Percentiles rank a stretch among this genome's conserved stretches.
phyloP scores from a whole-genome alignment of 768 basidiomycete genomes.

The Daedaleopsis nitida region DNA sequence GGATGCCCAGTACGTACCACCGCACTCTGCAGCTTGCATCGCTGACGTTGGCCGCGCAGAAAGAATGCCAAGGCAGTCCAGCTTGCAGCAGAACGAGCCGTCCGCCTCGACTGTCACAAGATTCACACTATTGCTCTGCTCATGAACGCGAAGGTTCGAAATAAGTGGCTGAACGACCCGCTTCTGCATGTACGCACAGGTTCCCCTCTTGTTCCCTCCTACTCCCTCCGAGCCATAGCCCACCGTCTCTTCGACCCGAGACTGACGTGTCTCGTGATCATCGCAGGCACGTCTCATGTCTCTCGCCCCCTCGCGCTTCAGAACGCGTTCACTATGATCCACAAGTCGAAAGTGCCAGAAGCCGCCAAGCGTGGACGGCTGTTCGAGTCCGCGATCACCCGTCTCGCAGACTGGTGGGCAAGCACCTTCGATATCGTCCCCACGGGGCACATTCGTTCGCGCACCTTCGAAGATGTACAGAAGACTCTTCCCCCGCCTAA shows the following conservation, averaged over 20 bases:
- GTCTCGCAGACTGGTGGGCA: constrained; percentile 86
- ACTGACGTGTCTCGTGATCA: too few species aligned
- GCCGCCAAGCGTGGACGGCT: constrained; percentile 78
- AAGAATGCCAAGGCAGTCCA: constrained; percentile 41
- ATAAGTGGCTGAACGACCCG: constrained; percentile 81
- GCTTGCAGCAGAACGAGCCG: constrained; percentile 66
- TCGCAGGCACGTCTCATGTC: constrained; percentile 86
- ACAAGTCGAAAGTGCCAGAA: constrained; percentile 81
- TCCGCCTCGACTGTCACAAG: constrained; percentile 84
- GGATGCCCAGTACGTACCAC: constrained; percentile 46
- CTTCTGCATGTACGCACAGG: constrained; percentile 69
- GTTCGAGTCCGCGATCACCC: constrained; percentile 79
- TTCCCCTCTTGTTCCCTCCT: background rate
- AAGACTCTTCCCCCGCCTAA: constrained; percentile 19
- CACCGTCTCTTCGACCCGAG: too few species aligned
- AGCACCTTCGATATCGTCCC: constrained; percentile 64
- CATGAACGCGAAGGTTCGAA: constrained; percentile 71
- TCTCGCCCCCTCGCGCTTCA: constrained; percentile 80
- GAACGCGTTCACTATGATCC: constrained; percentile 78
- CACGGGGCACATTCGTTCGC: constrained; percentile 70
- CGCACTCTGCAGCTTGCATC: background rate
- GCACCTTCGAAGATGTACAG: constrained; percentile 77
- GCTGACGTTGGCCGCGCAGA: constrained; percentile 28
- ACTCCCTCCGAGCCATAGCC: constrained; percentile 10
- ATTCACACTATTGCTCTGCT: constrained; percentile 85